Evolutionary conservation across 371 early-diverging fungal genomes (phyloP).

Genomic region (Nematocida sp.): DNA sequence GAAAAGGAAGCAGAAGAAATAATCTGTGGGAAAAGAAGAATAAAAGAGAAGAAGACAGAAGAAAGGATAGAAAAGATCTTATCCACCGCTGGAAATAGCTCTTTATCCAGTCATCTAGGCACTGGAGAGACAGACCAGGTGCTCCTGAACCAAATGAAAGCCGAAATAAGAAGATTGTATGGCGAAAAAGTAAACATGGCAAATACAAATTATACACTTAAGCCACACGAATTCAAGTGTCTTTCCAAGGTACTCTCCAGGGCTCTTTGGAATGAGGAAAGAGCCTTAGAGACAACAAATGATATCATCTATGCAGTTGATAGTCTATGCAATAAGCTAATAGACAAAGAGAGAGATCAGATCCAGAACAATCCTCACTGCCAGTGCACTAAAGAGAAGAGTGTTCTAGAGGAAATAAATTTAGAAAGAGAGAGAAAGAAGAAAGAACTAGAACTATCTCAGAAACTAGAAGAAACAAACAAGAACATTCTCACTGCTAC

Average conservation of each 20-base stretch:
- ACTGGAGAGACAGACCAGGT: neutral
- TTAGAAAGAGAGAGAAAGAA: too few relatives aligned
- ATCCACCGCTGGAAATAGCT: neutral
- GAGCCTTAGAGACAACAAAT: slow-evolving; percentile 22
- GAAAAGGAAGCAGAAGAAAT: neutral
- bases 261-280: slow-evolving; percentile 29
- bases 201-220: slow-evolving; percentile 46
- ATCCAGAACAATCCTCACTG: neutral
- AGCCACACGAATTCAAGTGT: slow-evolving; percentile 52
- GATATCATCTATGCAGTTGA: slow-evolving; percentile 47
- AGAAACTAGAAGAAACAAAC: too few relatives aligned
- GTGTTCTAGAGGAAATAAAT: too few relatives aligned
- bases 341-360: neutral
- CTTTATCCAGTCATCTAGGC: neutral
- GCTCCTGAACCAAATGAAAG: slow-evolving; percentile 45
- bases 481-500: too few relatives aligned
- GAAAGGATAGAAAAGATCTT: neutral
- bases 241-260: slow-evolving; percentile 31
- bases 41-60: neutral
- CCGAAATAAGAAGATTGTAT: slow-evolving; percentile 40
- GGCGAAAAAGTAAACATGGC: slow-evolving; percentile 53
- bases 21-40: neutral
- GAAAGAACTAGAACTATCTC: too few relatives aligned
- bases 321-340: slow-evolving; percentile 12
- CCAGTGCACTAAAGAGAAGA: too few relatives aligned